Conservation (phyloP, 78 protist genomes). For the Anaeramoeba flamelloides region DNA sequence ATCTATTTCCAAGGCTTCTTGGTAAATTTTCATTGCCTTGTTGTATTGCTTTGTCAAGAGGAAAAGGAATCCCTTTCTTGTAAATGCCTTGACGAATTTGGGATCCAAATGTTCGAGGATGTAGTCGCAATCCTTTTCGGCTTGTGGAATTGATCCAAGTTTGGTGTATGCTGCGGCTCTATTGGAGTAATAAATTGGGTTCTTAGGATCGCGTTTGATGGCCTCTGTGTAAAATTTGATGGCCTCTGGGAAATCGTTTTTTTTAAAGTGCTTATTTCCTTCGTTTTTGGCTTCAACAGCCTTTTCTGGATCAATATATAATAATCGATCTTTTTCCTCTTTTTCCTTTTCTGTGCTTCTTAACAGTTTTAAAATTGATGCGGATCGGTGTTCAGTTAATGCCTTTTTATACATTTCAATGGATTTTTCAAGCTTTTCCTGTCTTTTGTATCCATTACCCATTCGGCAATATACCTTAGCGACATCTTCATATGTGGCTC, state of each 20-base stretch:
- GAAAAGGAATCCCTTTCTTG: slow-evolving; percentile 16
- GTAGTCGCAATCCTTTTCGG: slow-evolving; percentile 18
- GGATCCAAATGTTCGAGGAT: slow-evolving; percentile 16
- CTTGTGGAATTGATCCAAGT: slow-evolving; percentile 10
- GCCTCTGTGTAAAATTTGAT: slow-evolving; percentile 23
- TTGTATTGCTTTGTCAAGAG: not conserved
- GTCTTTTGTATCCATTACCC: not conserved
- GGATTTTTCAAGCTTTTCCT: not conserved
- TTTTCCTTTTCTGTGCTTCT: not conserved
- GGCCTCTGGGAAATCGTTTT: slow-evolving; percentile 35
- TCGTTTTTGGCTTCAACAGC: slow-evolving; percentile 3
- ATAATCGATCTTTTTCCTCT: not conserved
- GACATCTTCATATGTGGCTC: not conserved
- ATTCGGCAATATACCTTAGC: not conserved
- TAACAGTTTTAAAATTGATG: not conserved
- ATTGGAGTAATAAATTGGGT: slow-evolving; percentile 22
- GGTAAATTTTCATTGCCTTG: slow-evolving; percentile 5
- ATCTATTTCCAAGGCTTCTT: not conserved
- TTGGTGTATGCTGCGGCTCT: slow-evolving; percentile 19
- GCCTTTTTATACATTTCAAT: not conserved
- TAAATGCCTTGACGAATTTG: slow-evolving; percentile 20
- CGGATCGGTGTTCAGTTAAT: not conserved
- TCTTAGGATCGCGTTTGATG: slow-evolving; percentile 16
- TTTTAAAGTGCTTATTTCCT: slow-evolving; percentile 2
- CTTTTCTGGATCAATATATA: not conserved